These are phyloP conservation scores for Kappamyces sp. DNA, from an alignment of 192 early-diverging fungal genomes.

Conservation along the genomic window DNA sequence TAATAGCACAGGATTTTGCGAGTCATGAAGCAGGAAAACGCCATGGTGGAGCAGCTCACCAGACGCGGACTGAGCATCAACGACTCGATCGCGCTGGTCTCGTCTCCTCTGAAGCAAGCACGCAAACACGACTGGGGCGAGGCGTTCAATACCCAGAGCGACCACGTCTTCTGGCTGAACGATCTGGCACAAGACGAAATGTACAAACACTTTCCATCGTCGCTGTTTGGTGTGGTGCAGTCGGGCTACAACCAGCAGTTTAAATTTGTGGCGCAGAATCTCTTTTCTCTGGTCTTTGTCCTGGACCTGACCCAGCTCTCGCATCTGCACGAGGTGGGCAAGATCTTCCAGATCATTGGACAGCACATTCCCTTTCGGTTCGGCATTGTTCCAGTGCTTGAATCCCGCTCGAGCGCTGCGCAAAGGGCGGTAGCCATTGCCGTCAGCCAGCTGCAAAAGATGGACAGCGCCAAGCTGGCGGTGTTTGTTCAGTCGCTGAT, in stretches of 20 bases:
- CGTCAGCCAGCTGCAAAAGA: too few relatives aligned
- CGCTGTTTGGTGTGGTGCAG: slow-evolving; percentile 40
- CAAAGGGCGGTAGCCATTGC: too few relatives aligned
- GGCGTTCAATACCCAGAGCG: slow-evolving; percentile 76
- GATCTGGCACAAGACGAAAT: slow-evolving; percentile 78
- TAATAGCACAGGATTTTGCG: slow-evolving; percentile 19
- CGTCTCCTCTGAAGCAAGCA: not conserved
- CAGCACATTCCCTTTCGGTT: slow-evolving; percentile 78
- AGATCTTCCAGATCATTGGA: slow-evolving; percentile 43
- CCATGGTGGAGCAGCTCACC: slow-evolving; percentile 18
- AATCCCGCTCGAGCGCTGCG: not conserved
- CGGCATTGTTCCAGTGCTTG: slow-evolving; percentile 70
- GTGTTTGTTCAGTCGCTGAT: too few relatives aligned
- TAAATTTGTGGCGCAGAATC: slow-evolving; percentile 68
- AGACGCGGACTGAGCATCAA: slow-evolving; percentile 16
- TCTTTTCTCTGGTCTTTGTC: slow-evolving; percentile 66
- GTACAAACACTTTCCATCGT: slow-evolving; percentile 41
- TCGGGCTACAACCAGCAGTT: slow-evolving; percentile 66
- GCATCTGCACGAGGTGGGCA: slow-evolving; percentile 50
- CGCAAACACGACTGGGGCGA: slow-evolving; percentile 30
- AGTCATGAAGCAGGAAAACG: slow-evolving; percentile 23
- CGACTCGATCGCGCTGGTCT: slow-evolving; percentile 23
- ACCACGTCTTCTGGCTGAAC: slow-evolving; percentile 78
- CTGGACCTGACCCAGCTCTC: slow-evolving; percentile 59
- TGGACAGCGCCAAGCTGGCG: too few relatives aligned